These are phyloP conservation scores for Malassezia caprae DNA, from an alignment of 1,284 basidiomycete genomes.

Conservation along the genomic window DNA sequence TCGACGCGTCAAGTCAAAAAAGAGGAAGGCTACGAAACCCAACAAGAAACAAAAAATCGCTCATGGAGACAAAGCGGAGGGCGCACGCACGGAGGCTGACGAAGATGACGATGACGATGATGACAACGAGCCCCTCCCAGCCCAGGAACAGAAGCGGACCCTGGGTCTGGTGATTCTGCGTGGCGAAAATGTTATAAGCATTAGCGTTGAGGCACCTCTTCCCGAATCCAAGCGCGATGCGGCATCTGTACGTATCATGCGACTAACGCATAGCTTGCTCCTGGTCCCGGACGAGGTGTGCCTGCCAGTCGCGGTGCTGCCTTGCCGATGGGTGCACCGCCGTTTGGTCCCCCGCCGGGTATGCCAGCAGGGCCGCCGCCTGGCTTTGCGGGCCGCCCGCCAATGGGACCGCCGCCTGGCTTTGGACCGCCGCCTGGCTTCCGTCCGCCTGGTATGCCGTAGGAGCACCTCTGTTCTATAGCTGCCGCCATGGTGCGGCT, in stretches of 20 bases:
- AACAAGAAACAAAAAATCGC: conserved; percentile 32
- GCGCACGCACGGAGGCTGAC: conserved; percentile 14
- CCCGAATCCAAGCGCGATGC: conserved; percentile 81
- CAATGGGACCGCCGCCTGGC: conserved; percentile 30
- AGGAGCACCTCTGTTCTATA: background rate
- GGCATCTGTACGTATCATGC: conserved; percentile 54
- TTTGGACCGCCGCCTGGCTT: conserved; percentile 37
- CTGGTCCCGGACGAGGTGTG: conserved; percentile 84
- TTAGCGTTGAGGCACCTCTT: conserved; percentile 90
- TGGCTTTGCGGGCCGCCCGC: conserved; percentile 18
- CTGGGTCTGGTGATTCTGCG: conserved; percentile 90
- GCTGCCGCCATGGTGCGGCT: background rate
- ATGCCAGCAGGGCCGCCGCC: conserved; percentile 27
- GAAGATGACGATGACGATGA: conserved; percentile 24
- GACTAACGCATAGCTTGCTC: conserved; percentile 55
- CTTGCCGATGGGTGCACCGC: conserved; percentile 55
- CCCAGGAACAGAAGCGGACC: conserved; percentile 90
- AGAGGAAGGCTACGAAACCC: conserved; percentile 10
- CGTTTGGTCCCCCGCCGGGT: conserved; percentile 56
- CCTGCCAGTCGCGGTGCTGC: conserved; percentile 96
- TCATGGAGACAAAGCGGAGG: conserved; percentile 28
- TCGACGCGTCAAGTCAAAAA: conserved; percentile 37
- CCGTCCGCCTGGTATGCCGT: conserved; percentile 10
- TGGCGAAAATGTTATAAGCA: conserved; percentile 89
- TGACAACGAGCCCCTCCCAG: conserved; percentile 51